Conservation (phyloP, 78 protist species). For the Anaeramoeba flamelloides region DNA sequence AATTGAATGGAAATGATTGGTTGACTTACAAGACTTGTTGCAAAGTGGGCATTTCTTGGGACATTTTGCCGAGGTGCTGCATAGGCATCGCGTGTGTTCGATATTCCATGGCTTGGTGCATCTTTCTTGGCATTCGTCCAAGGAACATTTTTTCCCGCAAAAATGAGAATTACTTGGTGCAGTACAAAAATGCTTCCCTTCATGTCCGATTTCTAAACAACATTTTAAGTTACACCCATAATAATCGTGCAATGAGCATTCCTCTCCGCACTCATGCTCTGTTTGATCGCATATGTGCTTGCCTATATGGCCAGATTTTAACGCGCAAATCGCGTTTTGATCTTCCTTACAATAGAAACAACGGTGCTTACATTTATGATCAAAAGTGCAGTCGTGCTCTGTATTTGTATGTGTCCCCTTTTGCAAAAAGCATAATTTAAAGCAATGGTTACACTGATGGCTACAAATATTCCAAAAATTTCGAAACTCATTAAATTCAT, state of each 20-base stretch:
- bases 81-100: background rate
- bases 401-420: too few species aligned
- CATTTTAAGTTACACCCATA: background rate
- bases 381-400: too few species aligned
- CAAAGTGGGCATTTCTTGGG: background rate
- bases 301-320: background rate
- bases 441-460: too few species aligned
- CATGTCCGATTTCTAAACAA: background rate
- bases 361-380: background rate
- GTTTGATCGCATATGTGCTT: background rate
- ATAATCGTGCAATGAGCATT: background rate
- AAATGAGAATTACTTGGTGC: too few species aligned
- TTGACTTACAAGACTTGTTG: background rate
- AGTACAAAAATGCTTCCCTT: too few species aligned
- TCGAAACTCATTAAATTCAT: too few species aligned
- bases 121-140: constrained; percentile 1
- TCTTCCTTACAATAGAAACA: background rate
- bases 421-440: too few species aligned
- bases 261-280: background rate
- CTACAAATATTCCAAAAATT: too few species aligned
- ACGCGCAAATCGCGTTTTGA: background rate
- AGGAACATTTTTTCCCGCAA: background rate
- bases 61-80: background rate
- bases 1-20: background rate
- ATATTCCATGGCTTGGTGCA: background rate